Evolutionary conservation across 108 stramenopile genomes (phyloP), one percentile per base, ranked within the genome.

Genomic region (Cyclotella kingstonii): DNA sequence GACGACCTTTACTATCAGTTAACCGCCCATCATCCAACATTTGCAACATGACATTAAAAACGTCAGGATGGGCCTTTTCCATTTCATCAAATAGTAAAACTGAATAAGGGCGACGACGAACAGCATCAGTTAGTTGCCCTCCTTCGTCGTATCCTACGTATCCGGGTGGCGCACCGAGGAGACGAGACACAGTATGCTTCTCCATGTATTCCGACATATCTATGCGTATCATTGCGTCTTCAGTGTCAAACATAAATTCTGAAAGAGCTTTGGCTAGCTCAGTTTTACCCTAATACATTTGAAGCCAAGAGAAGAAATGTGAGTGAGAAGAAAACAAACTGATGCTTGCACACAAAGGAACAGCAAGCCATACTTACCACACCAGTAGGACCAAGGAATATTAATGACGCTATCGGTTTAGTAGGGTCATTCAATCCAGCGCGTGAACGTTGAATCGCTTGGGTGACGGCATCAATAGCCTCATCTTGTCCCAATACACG

Each of bases 111-210:
- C 92, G 84, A 17, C 96, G 84, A 18, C 96, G 91, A 23, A 99
- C 90, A 14, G 97, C 98, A 54, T 99, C 97, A 10, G 99, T 99
- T 45, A 99, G 90, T 71, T 98, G 97, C 17, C 99, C 99, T 41
- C 98, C 98, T 66, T 97, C 94, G 36, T 98, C 98, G 64, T 99
- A 96, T 5, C 98, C 98, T 7, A 98, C 96, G 63, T 99, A 99
- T 41, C 90, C 90, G 7, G 98, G 98, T 3, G 98, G 97, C 18
- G 96, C 93, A 36, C 98, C 98, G 23, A 99, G 52, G 36, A 97
- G 60, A 22, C 97, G 78, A 12, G 86, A 82, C 2, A 99, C 98
- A 19, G 96, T 82, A 56, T 96, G 95, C 74, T 89, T 82, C 54
- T 92, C 91, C 87, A 87, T 89, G 92, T 94, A 98, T 80, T 99